Evolutionary conservation across 441 rosid genomes (phyloP), one percentile per base, ranked within the genome.

Genomic region (Mallotus japonicus): DNA sequence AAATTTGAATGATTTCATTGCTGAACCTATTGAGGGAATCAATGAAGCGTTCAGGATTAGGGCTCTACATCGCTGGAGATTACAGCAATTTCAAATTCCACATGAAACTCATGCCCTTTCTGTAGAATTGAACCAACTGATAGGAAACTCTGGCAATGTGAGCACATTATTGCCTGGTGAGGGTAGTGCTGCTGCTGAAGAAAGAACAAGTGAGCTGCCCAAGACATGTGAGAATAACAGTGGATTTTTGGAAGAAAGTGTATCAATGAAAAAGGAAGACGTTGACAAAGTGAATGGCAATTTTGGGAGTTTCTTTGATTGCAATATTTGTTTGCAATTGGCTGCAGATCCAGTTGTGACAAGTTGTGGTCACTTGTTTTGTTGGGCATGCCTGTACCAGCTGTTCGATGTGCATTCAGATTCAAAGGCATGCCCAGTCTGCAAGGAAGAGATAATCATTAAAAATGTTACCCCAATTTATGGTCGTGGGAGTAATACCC

Each of bases 341-440:
- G 88, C 97, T 8, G 81, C 80, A 69, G 97, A 93, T 72, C 98
- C 98, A 10, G 98, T 93, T 63, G 92, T 93, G 53, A 90, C 96
- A 37, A 90, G 92, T 73, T 93, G 98, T 62, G 97, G 97, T 70
- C 98, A 93, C 84, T 81, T 93, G 71, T 93, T 92, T 76, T 93
- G 98, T 75, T 93, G 98, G 98, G 82, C 95, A 17, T 93, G 98
- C 85, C 83, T 93, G 12, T 88, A 84, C 73, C 87, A 74, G 50
- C 87, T 92, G 97, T 69, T 93, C 55, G 87, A 93, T 61, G 72
- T 83, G 49, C 78, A 85, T 77, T 87, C 95, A 3, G 94, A 91
- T 72, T 90, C 90, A 8, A 92, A 88, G 75, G 97, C 88, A 74
- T 93, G 98, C 73, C 98, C 97, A 0, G 90, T 89, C 17, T 93